phyloP scores from a whole-genome alignment of 1,284 basidiomycete species.

The Inonotus hispidus region DNA sequence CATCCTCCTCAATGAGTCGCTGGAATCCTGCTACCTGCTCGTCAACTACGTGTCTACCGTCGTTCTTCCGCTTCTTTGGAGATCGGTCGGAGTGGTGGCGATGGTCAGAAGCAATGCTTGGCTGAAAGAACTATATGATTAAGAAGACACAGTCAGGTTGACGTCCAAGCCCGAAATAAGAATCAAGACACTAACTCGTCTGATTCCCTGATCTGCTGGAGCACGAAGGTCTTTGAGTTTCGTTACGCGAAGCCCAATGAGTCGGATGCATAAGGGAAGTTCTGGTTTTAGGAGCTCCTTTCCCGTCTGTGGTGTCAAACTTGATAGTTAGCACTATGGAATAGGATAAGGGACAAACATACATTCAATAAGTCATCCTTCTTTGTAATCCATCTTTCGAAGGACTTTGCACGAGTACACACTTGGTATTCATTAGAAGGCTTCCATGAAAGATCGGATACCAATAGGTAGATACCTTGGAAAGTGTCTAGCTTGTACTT shows the following conservation, averaged over 20 bases:
- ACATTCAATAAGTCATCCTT: constrained; percentile 40
- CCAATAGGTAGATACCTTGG: constrained; percentile 5
- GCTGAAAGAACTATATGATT: constrained; percentile 13
- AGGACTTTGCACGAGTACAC: constrained; percentile 38
- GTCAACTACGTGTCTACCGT: background rate
- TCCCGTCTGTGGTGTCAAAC: constrained; percentile 29
- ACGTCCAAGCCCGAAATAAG: background rate
- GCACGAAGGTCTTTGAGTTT: constrained; percentile 37
- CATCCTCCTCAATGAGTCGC: background rate
- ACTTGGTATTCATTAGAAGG: constrained; percentile 4
- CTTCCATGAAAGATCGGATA: background rate
- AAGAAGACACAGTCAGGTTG: background rate
- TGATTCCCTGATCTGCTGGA: constrained; percentile 23
- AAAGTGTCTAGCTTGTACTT: constrained; percentile 59
- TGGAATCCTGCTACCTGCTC: background rate
- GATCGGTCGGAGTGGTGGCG: background rate
- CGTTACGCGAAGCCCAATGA: constrained; percentile 40
- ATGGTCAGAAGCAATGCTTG: background rate
- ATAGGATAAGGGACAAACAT: constrained; percentile 12
- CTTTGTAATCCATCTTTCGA: constrained; percentile 33
- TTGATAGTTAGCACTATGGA: background rate
- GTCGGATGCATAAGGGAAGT: constrained; percentile 37
- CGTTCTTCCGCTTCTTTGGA: constrained; percentile 12
- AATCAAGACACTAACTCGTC: constrained; percentile 19
- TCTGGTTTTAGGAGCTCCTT: constrained; percentile 38